Evolutionary conservation across 129 eudicot species (phyloP), one percentile per base, ranked within the genome.

Genomic region (Rutidosis leptorrhynchoides): DNA sequence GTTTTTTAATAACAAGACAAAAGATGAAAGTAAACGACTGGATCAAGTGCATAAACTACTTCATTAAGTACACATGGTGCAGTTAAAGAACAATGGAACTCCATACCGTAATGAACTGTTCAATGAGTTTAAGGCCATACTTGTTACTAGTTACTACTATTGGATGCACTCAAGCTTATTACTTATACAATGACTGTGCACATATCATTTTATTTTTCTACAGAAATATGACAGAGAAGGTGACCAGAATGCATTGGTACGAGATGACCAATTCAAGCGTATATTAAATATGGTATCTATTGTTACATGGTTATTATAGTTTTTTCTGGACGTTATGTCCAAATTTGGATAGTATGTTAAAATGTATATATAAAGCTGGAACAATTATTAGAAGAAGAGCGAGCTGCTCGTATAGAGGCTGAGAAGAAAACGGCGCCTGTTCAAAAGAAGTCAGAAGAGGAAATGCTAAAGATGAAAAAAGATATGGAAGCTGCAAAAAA

Each of bases 1-100:
- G 79, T 84, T 29, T n/a, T 87, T 87, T 43, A 65, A 84, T 62
- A 87, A 87, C 75, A 87, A 37, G 62, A 77, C 88, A 3, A 69
- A 72, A 35, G 84, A 82, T 56, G 17, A 6, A 26, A 5, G 0
- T 8, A 77, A 79, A 64, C 77, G 64, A 69, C 35, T 54, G 0
- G 17, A 49, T n/a, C 90, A 82, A 55, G 59, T 79, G 40, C 69
- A 72, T 25, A 16, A 74, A 42, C 88, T 87, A 78, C 73, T 84
- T 3, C 16, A 24, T 25, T 27, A 16, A 25, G 70, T 65, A 25
- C n/a, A 65, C 70, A 16, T 0, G n/a, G 79, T 87, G 42, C 23
- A n/a, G n/a, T n/a, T n/a, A n/a, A n/a, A n/a, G n/a, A n/a, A n/a
- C n/a, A n/a, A 73, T 29, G 84, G 86, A 35, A 74, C 51, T n/a